Evolutionary conservation across 2,329 filamentous ascomycete species (phyloP), one percentile per base, ranked within the genome.

Genomic region (Colletotrichum karsti): DNA sequence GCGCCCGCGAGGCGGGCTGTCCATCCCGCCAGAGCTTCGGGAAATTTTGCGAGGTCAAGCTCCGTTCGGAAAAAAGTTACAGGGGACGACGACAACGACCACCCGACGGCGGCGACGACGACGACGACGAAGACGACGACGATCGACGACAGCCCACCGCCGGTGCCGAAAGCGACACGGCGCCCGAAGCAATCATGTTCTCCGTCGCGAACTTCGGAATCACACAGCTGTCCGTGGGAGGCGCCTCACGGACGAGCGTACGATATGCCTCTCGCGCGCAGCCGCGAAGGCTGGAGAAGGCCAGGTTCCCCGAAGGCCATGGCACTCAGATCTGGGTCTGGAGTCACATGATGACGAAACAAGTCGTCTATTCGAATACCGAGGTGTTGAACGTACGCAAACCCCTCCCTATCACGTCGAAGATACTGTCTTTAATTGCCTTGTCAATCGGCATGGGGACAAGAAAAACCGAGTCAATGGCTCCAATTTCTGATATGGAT

Each of bases 311-410:
- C 18, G 74, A 79, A 42, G 81, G 80, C 67, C 86, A 88, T 67
- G 87, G 87, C 74, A 86, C 89, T 80, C 82, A 84, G 74, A 87
- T 90, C 74, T 90, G 83, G 82, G 77, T 89, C 59, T 88, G 84
- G 74, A 78, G 79, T 73, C 83, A 90, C 76, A 78, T 87, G 60
- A 74, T 81, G 61, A 78, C 82, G 15, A 81, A 87, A 51, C 80
- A 87, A 75, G 81, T 87, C 54, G 79, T 89, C 62, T 89, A 88
- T 76, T 87, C 84, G 55, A 83, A 84, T 73, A 76, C 77, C 22
- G 78, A 81, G 18, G 77, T 79, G 4, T 65, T 88, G 9, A 78
- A 85, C 72, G 86, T 88, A 74, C 48, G 83, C 33, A 35, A 13
- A 2, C 33, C 33, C 33, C 10, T 13, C 33, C 75, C 28, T 39